Evolutionary conservation across 2,329 filamentous ascomycete species (phyloP).

Genomic region (Aspergillus caelatus): DNA sequence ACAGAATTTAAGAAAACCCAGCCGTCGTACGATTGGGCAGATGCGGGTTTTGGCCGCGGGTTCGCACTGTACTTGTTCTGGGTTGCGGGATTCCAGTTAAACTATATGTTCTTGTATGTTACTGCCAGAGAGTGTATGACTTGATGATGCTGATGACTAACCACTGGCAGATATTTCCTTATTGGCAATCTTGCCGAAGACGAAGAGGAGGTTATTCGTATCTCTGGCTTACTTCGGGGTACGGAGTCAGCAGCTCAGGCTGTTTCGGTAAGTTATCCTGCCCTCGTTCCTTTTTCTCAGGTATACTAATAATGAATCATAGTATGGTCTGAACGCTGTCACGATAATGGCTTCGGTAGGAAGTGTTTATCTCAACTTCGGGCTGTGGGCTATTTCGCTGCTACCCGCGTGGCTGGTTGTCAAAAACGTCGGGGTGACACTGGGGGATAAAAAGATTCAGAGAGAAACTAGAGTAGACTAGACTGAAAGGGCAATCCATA

Average conservation of each 20-base stretch:
- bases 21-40: conserved; percentile 68
- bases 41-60: conserved; percentile 64
- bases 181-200: conserved; percentile 65
- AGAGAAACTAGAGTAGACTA: conserved; percentile 6
- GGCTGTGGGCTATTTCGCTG: conserved; percentile 66
- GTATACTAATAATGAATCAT: conserved; percentile 1
- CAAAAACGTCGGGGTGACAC: conserved; percentile 53
- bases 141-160: not conserved
- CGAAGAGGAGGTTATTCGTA: conserved; percentile 67
- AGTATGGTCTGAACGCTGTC: conserved; percentile 68
- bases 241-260: conserved; percentile 75
- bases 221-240: conserved; percentile 68
- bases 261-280: conserved; percentile 54
- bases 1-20: conserved; percentile 60
- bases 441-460: conserved; percentile 34
- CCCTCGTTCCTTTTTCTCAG: not conserved
- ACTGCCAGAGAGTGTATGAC: no score
- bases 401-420: conserved; percentile 69
- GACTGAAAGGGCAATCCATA: not conserved
- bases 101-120: conserved; percentile 69
- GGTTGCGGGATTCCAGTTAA: conserved; percentile 69
- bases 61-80: conserved; percentile 71
- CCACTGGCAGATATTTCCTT: conserved; percentile 63
- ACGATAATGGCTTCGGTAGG: conserved; percentile 66
- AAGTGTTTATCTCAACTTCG: conserved; percentile 71